These are phyloP conservation scores for Babesia bigemina DNA, from an alignment of 169 alveolate genomes.

Conservation along the genomic window DNA sequence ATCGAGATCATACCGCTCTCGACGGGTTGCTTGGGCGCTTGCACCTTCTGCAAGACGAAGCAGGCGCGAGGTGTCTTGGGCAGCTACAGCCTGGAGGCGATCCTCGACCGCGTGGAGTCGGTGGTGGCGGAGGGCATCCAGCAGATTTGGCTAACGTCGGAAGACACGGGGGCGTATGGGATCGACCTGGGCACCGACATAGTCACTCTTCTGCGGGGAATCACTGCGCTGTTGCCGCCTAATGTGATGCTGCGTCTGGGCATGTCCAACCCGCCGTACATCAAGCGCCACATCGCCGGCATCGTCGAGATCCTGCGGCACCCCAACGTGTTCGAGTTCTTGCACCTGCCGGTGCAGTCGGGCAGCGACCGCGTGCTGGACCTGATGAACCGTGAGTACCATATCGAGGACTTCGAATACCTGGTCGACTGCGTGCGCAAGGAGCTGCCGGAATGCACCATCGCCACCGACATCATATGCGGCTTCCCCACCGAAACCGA, in stretches of 20 bases:
- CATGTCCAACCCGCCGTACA: slow-evolving; percentile 99
- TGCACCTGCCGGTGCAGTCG: slow-evolving; percentile 98
- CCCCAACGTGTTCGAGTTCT: slow-evolving; percentile 93
- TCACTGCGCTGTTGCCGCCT: slow-evolving; percentile 75
- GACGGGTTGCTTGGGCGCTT: slow-evolving; percentile 98
- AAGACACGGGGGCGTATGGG: slow-evolving; percentile 98
- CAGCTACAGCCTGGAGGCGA: slow-evolving; percentile 89
- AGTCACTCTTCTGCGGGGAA: slow-evolving; percentile 85
- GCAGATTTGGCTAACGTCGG: slow-evolving; percentile 98
- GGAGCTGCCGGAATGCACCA: slow-evolving; percentile 88
- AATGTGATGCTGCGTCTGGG: slow-evolving; percentile 90
- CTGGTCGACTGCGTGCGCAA: slow-evolving; percentile 87
- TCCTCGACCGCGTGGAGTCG: slow-evolving; percentile 86
- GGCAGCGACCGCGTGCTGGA: slow-evolving; percentile 93
- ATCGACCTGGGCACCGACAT: slow-evolving; percentile 95
- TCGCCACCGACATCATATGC: slow-evolving; percentile 98
- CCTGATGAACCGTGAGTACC: slow-evolving; percentile 96
- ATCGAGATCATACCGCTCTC: slow-evolving; percentile 88
- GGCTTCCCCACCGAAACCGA: slow-evolving; percentile 98
- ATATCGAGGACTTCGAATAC: slow-evolving; percentile 90
- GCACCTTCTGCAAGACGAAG: slow-evolving; percentile 98
- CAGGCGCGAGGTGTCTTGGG: slow-evolving; percentile 97
- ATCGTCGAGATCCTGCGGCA: slow-evolving; percentile 91
- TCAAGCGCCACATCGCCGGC: slow-evolving; percentile 92
- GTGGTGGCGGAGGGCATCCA: slow-evolving; percentile 89